Conservation (phyloP, 1,139 yeast genomes). For the Starmera stellimalicola region DNA sequence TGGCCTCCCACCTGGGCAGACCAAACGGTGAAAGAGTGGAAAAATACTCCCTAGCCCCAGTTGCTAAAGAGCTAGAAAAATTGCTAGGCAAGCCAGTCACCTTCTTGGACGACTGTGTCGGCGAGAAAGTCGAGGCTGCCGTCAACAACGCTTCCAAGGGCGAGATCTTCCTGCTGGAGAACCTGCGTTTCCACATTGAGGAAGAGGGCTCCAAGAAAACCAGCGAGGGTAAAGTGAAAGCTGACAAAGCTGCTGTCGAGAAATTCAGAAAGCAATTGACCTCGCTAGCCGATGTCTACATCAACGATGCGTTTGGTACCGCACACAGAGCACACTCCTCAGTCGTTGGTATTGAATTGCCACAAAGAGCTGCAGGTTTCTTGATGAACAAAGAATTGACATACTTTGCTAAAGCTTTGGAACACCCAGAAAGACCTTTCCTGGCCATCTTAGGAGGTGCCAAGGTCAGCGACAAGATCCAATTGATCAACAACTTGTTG, state of each 20-base stretch:
- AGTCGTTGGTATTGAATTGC: slow-evolving; percentile 90
- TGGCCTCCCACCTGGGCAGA: slow-evolving; percentile 96
- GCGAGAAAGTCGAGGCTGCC: slow-evolving; percentile 71
- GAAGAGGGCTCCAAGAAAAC: slow-evolving; percentile 92
- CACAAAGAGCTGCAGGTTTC: slow-evolving; percentile 96
- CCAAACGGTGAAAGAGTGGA: slow-evolving; percentile 84
- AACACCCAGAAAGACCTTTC: slow-evolving; percentile 94
- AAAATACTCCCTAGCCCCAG: slow-evolving; percentile 87
- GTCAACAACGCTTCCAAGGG: slow-evolving; percentile 66
- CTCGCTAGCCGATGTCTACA: slow-evolving; percentile 86
- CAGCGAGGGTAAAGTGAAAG: slow-evolving; percentile 86
- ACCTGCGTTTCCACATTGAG: slow-evolving; percentile 92
- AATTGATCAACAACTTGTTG: slow-evolving; percentile 90
- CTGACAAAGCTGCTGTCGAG: slow-evolving; percentile 71
- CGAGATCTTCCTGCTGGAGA: slow-evolving; percentile 67
- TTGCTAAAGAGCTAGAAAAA: slow-evolving; percentile 73
- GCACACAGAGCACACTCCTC: slow-evolving; percentile 99
- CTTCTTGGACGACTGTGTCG: slow-evolving; percentile 84
- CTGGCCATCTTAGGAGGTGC: slow-evolving; percentile 98
- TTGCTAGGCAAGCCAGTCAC: slow-evolving; percentile 62
- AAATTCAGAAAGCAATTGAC: slow-evolving; percentile 83
- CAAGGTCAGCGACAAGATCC: slow-evolving; percentile 95
- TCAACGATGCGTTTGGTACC: slow-evolving; percentile 97
- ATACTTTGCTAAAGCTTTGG: slow-evolving; percentile 95
- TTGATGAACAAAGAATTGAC: slow-evolving; percentile 92